These are phyloP conservation scores for Trichoderma koningiopsis DNA, from an alignment of 2,329 filamentous ascomycete genomes.

Conservation along the genomic window DNA sequence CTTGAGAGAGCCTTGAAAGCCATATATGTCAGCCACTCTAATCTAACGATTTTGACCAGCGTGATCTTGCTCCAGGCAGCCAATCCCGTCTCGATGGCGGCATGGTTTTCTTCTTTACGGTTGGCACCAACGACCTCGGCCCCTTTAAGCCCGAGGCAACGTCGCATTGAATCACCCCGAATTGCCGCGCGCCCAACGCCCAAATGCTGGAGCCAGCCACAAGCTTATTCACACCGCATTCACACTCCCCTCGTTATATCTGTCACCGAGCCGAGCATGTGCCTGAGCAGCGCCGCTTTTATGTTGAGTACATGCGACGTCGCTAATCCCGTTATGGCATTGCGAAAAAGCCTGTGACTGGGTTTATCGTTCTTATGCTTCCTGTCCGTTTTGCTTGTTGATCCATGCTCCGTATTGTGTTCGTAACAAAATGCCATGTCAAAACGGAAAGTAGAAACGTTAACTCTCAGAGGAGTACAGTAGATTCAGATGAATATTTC, in stretches of 20 bases:
- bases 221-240: neutral
- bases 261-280: neutral
- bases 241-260: neutral
- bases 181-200: neutral
- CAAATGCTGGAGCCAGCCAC: neutral
- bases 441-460: too few relatives aligned
- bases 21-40: neutral
- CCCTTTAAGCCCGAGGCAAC: neutral
- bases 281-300: too few relatives aligned
- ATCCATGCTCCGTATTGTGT: too few relatives aligned
- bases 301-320: too few relatives aligned
- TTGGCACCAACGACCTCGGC: neutral
- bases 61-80: neutral
- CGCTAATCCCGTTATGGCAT: too few relatives aligned
- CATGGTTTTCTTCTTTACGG: neutral
- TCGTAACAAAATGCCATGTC: too few relatives aligned
- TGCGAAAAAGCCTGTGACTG: too few relatives aligned
- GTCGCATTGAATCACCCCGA: neutral
- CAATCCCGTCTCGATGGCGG: neutral
- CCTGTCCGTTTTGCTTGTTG: too few relatives aligned
- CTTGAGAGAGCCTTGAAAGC: too few relatives aligned
- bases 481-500: too few relatives aligned
- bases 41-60: neutral
- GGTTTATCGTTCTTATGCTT: too few relatives aligned
- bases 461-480: too few relatives aligned